phyloP scores from a whole-genome alignment of 108 stramenopile genomes.

The Stephanodiscus triporus region DNA sequence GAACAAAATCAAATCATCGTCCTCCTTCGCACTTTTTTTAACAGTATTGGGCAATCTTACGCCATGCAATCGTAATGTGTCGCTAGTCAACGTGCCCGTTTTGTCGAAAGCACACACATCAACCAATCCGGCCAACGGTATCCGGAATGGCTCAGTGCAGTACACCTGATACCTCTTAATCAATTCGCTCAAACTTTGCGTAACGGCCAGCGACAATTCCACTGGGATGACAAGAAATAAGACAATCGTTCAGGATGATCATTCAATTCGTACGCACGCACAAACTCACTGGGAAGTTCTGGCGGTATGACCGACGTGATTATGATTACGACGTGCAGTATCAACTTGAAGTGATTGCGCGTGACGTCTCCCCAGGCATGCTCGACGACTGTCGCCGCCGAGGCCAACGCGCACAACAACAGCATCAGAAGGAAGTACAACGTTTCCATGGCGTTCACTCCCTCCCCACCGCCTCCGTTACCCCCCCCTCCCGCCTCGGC shows the following conservation, averaged over 20 bases:
- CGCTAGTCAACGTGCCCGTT: constrained; percentile 96
- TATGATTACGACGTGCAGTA: constrained; percentile 96
- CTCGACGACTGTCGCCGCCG: constrained; percentile 80
- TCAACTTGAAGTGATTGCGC: constrained; percentile 90
- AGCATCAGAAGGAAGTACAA: constrained; percentile 88
- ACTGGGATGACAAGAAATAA: constrained; percentile 61
- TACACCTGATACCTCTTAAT: constrained; percentile 74
- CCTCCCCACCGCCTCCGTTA: constrained; percentile 45
- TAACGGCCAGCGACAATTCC: constrained; percentile 96
- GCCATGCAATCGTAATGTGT: constrained; percentile 88
- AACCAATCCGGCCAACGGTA: constrained; percentile 92
- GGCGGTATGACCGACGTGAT: constrained; percentile 96
- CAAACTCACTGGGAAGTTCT: constrained; percentile 58
- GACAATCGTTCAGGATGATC: background rate
- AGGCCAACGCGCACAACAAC: constrained; percentile 84
- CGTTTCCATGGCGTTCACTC: constrained; percentile 87
- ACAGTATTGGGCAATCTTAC: constrained; percentile 49
- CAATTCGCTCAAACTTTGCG: constrained; percentile 87
- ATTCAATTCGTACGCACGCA: background rate
- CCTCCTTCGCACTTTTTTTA: constrained; percentile 9
- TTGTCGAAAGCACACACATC: constrained; percentile 97
- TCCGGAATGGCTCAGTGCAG: constrained; percentile 97
- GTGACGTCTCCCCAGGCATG: constrained; percentile 83
- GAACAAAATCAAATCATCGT: constrained; percentile 38
- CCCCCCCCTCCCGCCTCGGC: constrained; percentile 55